Percentiles rank a stretch among this genome's conserved stretches.
These are phyloP conservation scores for Fusarium sp. DNA, from an alignment of 2,329 filamentous ascomycete species.

Conservation along the genomic window DNA sequence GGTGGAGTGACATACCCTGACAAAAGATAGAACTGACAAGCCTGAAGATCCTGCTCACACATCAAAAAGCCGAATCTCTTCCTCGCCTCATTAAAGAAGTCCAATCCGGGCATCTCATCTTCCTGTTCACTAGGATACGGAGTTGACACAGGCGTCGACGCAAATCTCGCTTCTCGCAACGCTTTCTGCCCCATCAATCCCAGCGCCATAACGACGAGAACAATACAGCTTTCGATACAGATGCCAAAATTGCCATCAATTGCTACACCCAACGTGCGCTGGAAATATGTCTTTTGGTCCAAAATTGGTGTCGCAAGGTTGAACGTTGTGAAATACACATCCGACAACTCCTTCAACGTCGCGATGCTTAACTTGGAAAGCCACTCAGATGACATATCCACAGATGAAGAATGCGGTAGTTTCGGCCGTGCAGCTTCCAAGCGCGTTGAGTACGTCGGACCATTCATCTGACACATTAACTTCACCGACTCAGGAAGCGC, in stretches of 20 bases:
- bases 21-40: conserved; percentile 27
- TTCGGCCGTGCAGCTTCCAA: conserved; percentile 17
- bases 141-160: not conserved
- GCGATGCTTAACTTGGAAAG: not conserved
- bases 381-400: conserved; percentile 13
- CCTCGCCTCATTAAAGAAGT: conserved; percentile 35
- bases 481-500: conserved; percentile 22
- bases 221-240: conserved; percentile 31
- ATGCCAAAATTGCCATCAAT: conserved; percentile 32
- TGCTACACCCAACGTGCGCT: conserved; percentile 24
- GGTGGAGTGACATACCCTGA: conserved; percentile 2
- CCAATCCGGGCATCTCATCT: conserved; percentile 6
- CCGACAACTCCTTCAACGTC: conserved; percentile 29
- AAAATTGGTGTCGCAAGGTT: conserved; percentile 26
- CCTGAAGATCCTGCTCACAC: conserved; percentile 28
- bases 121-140: not conserved
- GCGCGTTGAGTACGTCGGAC: conserved; percentile 8
- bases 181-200: conserved; percentile 20
- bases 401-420: conserved; percentile 8
- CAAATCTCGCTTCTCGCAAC: conserved; percentile 9
- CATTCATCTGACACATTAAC: conserved; percentile 30
- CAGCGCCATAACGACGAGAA: conserved; percentile 24
- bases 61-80: conserved; percentile 34
- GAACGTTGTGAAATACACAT: conserved; percentile 31
- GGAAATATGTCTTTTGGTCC: conserved; percentile 37